These are phyloP conservation scores for Scheffersomyces cryptocercus DNA, from an alignment of 1,139 yeast genomes.

Conservation along the genomic window DNA sequence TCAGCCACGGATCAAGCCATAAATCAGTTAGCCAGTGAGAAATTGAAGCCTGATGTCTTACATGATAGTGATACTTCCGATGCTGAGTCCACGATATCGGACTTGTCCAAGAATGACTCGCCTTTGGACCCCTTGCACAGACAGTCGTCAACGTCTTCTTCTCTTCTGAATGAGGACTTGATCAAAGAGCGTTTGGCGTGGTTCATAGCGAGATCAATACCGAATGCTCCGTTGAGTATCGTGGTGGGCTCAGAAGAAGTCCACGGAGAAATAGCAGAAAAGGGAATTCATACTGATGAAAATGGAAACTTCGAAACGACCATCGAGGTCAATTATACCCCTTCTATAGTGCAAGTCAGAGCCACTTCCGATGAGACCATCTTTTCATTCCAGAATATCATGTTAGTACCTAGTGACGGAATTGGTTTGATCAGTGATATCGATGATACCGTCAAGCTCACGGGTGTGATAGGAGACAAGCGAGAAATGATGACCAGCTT, in stretches of 20 bases:
- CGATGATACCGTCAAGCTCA: conserved; percentile 88
- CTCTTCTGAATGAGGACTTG: conserved; percentile 32
- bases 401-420: conserved; percentile 49
- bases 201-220: conserved; percentile 60
- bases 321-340: conserved; percentile 53
- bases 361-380: conserved; percentile 47
- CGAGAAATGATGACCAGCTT: conserved; percentile 78
- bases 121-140: conserved; percentile 4
- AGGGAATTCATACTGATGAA: conserved; percentile 48
- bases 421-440: conserved; percentile 85
- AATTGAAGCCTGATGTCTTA: conserved; percentile 29
- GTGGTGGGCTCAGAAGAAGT: conserved; percentile 44
- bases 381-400: conserved; percentile 45
- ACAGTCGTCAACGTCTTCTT: conserved; percentile 3
- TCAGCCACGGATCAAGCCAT: conserved; percentile 26
- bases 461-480: conserved; percentile 89
- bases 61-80: conserved; percentile 10
- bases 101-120: conserved; percentile 5
- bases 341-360: conserved; percentile 48
- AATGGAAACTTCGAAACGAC: conserved; percentile 60
- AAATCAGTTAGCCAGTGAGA: conserved; percentile 30
- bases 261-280: conserved; percentile 18
- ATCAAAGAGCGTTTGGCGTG: conserved; percentile 58
- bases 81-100: conserved; percentile 8
- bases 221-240: conserved; percentile 53